phyloP scores from a whole-genome alignment of 768 basidiomycete genomes.

The Gloeophyllum trabeum region DNA sequence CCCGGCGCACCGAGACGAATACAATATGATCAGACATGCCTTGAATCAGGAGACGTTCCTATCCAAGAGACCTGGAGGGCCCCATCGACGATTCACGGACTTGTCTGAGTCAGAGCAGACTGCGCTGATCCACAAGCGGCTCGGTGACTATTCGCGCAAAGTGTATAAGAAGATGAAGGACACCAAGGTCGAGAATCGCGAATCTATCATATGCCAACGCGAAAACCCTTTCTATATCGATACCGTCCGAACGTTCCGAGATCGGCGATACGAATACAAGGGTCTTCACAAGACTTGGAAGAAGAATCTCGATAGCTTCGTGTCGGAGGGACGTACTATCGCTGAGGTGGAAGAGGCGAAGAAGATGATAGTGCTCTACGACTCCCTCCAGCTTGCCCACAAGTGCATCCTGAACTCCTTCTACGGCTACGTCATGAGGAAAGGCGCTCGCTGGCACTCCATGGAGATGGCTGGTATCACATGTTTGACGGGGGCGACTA shows the following conservation, averaged over 20 bases:
- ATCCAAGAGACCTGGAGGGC: slow-evolving; percentile 58
- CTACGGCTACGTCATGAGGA: slow-evolving; percentile 99
- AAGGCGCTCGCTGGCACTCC: slow-evolving; percentile 98
- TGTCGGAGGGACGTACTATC: slow-evolving; percentile 58
- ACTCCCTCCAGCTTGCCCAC: slow-evolving; percentile 96
- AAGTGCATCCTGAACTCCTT: slow-evolving; percentile 99
- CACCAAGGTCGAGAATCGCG: slow-evolving; percentile 87
- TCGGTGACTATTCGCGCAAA: slow-evolving; percentile 97
- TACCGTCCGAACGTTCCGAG: slow-evolving; percentile 93
- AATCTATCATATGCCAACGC: slow-evolving; percentile 92
- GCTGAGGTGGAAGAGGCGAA: slow-evolving; percentile 93
- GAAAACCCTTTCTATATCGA: slow-evolving; percentile 99
- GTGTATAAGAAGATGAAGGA: slow-evolving; percentile 99
- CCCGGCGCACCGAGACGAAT: slow-evolving; percentile 94
- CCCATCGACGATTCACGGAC: slow-evolving; percentile 75
- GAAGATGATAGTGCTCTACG: slow-evolving; percentile 98
- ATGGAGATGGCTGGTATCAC: slow-evolving; percentile 99
- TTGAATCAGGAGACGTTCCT: slow-evolving; percentile 93
- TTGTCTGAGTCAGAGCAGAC: slow-evolving; percentile 80
- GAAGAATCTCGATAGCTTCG: slow-evolving; percentile 81
- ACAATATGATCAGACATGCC: slow-evolving; percentile 97
- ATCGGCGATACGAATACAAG: slow-evolving; percentile 98
- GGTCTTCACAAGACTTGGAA: slow-evolving; percentile 98
- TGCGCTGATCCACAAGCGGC: slow-evolving; percentile 86
- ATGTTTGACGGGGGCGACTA: slow-evolving; percentile 92